These are phyloP conservation scores for Candida michaelii DNA, from an alignment of 805 yeast species.

Conservation along the genomic window DNA sequence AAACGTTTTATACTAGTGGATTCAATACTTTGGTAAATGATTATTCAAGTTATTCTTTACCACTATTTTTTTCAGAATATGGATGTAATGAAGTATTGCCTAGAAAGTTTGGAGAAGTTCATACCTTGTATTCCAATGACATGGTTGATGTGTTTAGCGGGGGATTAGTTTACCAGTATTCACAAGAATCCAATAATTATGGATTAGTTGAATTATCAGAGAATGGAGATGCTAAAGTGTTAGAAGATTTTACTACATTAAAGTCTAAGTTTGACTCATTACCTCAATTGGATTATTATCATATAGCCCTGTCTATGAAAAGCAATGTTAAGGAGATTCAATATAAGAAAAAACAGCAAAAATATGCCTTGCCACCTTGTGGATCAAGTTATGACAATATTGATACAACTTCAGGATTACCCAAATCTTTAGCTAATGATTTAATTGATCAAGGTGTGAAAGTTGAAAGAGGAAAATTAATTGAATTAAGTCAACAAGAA, in stretches of 20 bases:
- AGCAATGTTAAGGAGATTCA: constrained; percentile 24
- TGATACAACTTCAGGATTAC: constrained; percentile 45
- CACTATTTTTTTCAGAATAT: constrained; percentile 81
- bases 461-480: constrained; percentile 48
- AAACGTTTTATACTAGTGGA: constrained; percentile 79
- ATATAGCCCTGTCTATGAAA: constrained; percentile 25
- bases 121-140: constrained; percentile 61
- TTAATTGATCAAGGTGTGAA: constrained; percentile 52
- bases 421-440: constrained; percentile 40
- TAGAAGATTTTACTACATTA: constrained; percentile 45
- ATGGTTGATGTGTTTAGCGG: constrained; percentile 84
- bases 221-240: constrained; percentile 42
- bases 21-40: constrained; percentile 62
- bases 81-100: constrained; percentile 88
- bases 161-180: constrained; percentile 78
- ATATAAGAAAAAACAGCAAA: constrained; percentile 17
- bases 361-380: constrained; percentile 29
- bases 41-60: constrained; percentile 65
- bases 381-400: constrained; percentile 32
- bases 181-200: constrained; percentile 77
- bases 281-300: constrained; percentile 23
- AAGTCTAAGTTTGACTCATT: constrained; percentile 44
- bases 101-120: constrained; percentile 74
- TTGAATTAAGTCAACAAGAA: constrained; percentile 44
- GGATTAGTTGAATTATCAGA: constrained; percentile 60